Percentiles rank a stretch among this genome's conserved stretches.
These are phyloP conservation scores for Hanseniaspora sp. DNA, from an alignment of 1,139 yeast genomes.

Conservation along the genomic window DNA sequence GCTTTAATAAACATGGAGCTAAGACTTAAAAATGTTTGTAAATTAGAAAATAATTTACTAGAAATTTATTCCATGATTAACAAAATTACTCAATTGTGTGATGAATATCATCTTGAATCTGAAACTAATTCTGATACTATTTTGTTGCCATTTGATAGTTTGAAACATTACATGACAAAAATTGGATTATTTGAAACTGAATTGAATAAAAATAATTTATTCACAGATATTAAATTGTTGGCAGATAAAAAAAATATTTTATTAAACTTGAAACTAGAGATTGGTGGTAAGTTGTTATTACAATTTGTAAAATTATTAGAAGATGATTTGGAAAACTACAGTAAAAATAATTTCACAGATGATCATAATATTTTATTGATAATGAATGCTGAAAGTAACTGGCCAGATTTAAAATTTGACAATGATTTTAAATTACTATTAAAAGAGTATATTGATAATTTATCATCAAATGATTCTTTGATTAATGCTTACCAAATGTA, in stretches of 20 bases:
- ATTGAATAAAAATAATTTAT: background rate
- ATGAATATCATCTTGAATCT: conserved; percentile 36
- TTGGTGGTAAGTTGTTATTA: conserved; percentile 58
- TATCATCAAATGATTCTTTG: conserved; percentile 54
- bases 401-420: conserved; percentile 23
- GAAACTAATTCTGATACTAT: conserved; percentile 17
- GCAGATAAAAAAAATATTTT: conserved; percentile 2
- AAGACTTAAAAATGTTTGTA: conserved; percentile 49
- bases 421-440: conserved; percentile 26
- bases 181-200: conserved; percentile 42
- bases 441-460: conserved; percentile 35
- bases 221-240: background rate
- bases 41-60: conserved; percentile 51
- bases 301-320: conserved; percentile 46
- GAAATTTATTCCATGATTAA: conserved; percentile 48
- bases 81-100: conserved; percentile 44
- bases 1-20: conserved; percentile 38
- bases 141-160: conserved; percentile 16
- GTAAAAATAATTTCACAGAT: conserved; percentile 30
- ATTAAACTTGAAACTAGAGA: conserved; percentile 30
- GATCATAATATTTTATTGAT: conserved; percentile 41
- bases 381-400: conserved; percentile 28
- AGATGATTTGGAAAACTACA: conserved; percentile 50
- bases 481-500: conserved; percentile 54
- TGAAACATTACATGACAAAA: conserved; percentile 40